Base-by-base conservation (phyloP, 1,139 yeast genomes). In the Magnusiomyces suaveolens region DNA sequence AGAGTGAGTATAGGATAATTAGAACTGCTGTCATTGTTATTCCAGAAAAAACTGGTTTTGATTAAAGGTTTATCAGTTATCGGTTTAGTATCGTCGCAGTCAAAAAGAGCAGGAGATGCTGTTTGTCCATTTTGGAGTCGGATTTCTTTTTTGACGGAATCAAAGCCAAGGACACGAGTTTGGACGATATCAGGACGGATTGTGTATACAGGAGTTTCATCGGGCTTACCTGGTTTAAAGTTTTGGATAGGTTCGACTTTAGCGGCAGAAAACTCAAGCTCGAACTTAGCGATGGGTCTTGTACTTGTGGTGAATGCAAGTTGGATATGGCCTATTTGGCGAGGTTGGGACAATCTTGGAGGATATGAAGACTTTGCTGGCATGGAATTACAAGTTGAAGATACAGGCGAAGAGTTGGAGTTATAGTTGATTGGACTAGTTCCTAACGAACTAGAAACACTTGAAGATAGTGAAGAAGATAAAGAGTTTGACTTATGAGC, bases 101-200 rank as follows among this genome's bases (percentile, higher is more conserved):
- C 33, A 29, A 29, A 29, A n/a, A n/a, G n/a, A n/a, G n/a, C n/a
- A n/a, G 33, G 10, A 29, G 12, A 29, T 29, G 33, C 33, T 6
- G 33, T 46, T 46, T n/a, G 16, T 2, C 48, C 48, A 25, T 12
- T 25, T 46, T 46, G 48, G 6, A 46, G 23, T 16, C 38, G 36
- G 23, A 46, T 3, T 6, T 46, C 48, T 14, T 32, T 18, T 3
- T n/a, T 26, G 38, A 16, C 10, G 8, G 16, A 8, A 14, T 46
- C 48, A 18, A 46, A 46, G 4, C 48, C 48, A 14, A 46, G 38
- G 23, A 46, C 48, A n/a, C 25, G 18, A n/a, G 48, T 46, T 26
- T 32, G 48, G 3, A 32, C 12, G 8, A 46, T 3, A 32, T 26
- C 24, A 2, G 48, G 24, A 14, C 36, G 48, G 20, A 21, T 18